phyloP scores from a whole-genome alignment of 495 filamentous ascomycete genomes.

The Penicillium lagena region DNA sequence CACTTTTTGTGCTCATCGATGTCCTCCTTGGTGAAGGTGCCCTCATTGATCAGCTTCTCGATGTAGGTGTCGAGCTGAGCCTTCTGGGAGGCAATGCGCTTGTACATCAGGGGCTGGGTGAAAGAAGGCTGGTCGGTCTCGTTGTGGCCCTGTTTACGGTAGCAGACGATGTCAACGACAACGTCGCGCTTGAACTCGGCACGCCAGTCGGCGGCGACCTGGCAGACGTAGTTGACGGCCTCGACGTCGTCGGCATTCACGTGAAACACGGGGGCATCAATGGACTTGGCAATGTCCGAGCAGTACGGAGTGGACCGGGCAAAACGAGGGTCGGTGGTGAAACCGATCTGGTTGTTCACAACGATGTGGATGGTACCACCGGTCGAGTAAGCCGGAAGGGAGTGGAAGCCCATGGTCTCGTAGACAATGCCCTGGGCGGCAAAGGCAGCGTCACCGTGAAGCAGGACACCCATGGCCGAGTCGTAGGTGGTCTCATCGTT shows the following conservation, averaged over 20 bases:
- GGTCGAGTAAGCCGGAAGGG: constrained; percentile 90
- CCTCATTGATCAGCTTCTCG: constrained; percentile 78
- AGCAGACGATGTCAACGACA: constrained; percentile 96
- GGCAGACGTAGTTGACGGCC: constrained; percentile 96
- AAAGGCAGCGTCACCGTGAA: constrained; percentile 97
- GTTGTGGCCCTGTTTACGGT: constrained; percentile 98
- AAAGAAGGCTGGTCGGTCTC: constrained; percentile 99
- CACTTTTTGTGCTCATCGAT: constrained; percentile 99
- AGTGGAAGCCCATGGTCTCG: constrained; percentile 96
- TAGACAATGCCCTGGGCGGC: constrained; percentile 95
- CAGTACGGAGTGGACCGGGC: constrained; percentile 97
- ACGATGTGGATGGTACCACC: constrained; percentile 96
- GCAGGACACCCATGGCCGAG: constrained; percentile 88
- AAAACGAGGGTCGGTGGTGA: constrained; percentile 98
- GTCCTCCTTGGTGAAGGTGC: constrained; percentile 93
- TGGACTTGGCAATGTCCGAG: constrained; percentile 97
- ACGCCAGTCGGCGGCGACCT: constrained; percentile 93
- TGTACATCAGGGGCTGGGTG: constrained; percentile 99
- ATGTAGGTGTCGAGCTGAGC: constrained; percentile 82
- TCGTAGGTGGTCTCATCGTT: constrained; percentile 81
- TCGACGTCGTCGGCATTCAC: constrained; percentile 98
- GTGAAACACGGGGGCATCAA: constrained; percentile 97
- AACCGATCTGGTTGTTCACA: constrained; percentile 99
- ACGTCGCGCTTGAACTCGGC: constrained; percentile 97
- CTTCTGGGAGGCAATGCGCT: constrained; percentile 78